Percentiles rank a stretch among this genome's conserved stretches.
Evolutionary conservation across 1,284 basidiomycete genomes (phyloP).

Genomic region (Boletus smithii): DNA sequence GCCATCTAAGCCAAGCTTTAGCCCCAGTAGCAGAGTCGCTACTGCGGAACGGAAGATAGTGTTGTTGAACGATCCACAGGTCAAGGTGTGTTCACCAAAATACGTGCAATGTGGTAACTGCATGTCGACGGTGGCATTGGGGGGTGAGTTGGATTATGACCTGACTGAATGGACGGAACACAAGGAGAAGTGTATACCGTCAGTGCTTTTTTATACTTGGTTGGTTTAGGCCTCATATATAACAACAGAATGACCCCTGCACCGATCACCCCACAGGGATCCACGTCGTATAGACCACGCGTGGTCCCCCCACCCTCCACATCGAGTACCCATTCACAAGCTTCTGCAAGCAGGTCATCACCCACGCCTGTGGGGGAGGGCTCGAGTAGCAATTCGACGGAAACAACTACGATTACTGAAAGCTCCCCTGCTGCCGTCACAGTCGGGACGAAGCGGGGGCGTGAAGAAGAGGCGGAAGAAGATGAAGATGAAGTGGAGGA

Average conservation of each 20-base stretch:
- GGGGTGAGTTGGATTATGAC: conserved; percentile 51
- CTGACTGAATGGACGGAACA: conserved; percentile 58
- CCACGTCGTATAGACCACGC: conserved; percentile 13
- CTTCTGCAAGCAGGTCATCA: conserved; percentile 20
- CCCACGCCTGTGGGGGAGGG: conserved; percentile 33
- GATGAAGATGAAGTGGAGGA: conserved; percentile 32
- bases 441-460: conserved; percentile 46
- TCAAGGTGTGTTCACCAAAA: conserved; percentile 42
- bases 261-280: conserved; percentile 23
- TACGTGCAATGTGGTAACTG: conserved; percentile 53
- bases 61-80: conserved; percentile 59
- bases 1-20: conserved; percentile 28
- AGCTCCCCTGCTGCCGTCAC: conserved; percentile 18
- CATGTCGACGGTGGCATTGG: conserved; percentile 39
- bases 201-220: conserved; percentile 21
- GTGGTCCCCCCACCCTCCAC: conserved; percentile 19
- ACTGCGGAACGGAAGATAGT: conserved; percentile 55
- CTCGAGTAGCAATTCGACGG: conserved; percentile 39
- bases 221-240: conserved; percentile 7
- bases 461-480: conserved; percentile 39
- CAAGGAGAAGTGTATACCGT: conserved; percentile 50
- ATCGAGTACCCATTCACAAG: conserved; percentile 16
- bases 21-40: conserved; percentile 54
- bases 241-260: conserved; percentile 18
- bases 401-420: conserved; percentile 40